Percentiles rank a stretch among this genome's conserved stretches.
Evolutionary conservation across 495 filamentous ascomycete species (phyloP).

Genomic region (Niebla homalea): DNA sequence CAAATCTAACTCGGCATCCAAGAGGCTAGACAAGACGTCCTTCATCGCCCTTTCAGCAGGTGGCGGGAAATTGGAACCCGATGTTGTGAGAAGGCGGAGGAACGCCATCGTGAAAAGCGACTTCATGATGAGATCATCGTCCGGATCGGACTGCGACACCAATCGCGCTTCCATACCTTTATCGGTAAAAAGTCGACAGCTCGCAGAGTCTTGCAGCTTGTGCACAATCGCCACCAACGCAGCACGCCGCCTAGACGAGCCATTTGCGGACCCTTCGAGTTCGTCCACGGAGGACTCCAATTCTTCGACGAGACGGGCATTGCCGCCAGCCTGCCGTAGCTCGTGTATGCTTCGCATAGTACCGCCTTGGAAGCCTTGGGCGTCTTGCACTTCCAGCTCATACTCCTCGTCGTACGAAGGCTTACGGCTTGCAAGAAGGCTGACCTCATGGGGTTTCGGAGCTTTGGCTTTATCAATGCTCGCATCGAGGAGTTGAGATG

Average conservation of each 20-base stretch:
- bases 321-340: constrained; percentile 71
- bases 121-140: constrained; percentile 23
- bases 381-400: constrained; percentile 31
- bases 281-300: constrained; percentile 76
- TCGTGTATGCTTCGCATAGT: constrained; percentile 79
- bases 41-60: constrained; percentile 36
- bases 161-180: constrained; percentile 58
- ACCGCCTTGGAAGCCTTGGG: constrained; percentile 36
- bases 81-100: constrained; percentile 34
- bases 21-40: constrained; percentile 35
- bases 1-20: constrained; percentile 41
- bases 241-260: constrained; percentile 34
- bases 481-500: no score
- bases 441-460: not conserved
- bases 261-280: constrained; percentile 45
- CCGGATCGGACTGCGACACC: constrained; percentile 27
- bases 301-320: constrained; percentile 66
- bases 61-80: constrained; percentile 33
- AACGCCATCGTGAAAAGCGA: constrained; percentile 22
- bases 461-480: not conserved
- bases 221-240: constrained; percentile 56
- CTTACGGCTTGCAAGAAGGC: not conserved
- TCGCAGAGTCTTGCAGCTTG: constrained; percentile 54
- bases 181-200: constrained; percentile 59
- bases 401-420: not conserved